phyloP scores from a whole-genome alignment of 2,329 filamentous ascomycete species.

The Neofusicoccum laricinum region DNA sequence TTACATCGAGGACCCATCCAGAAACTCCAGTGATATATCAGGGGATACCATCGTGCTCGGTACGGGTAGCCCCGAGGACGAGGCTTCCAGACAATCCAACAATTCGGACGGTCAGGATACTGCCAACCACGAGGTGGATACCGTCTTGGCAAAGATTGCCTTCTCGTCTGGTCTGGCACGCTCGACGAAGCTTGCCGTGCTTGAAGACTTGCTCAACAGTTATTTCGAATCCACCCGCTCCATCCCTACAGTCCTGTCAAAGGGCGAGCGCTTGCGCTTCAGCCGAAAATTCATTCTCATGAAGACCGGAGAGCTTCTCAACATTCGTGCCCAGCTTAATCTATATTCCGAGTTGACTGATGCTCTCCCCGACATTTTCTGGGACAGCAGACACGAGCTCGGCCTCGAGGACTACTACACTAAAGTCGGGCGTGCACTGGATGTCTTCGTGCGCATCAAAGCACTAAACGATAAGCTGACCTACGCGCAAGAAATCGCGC shows the following conservation, averaged over 20 bases:
- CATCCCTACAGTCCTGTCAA: constrained; percentile 75
- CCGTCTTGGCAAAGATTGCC: constrained; percentile 86
- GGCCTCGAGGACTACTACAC: constrained; percentile 94
- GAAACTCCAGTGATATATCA: constrained; percentile 73
- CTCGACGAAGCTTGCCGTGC: constrained; percentile 87
- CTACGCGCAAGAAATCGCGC: constrained; percentile 93
- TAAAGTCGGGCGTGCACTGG: constrained; percentile 82
- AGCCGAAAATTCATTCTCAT: constrained; percentile 77
- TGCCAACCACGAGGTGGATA: constrained; percentile 45
- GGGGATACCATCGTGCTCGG: constrained; percentile 89
- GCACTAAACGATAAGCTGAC: constrained; percentile 96
- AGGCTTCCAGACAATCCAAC: constrained; percentile 40
- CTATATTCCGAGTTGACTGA: constrained; percentile 97
- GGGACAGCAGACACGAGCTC: constrained; percentile 86
- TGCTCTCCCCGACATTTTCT: constrained; percentile 91
- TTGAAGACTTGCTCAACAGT: constrained; percentile 76
- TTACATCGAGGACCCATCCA: constrained; percentile 70
- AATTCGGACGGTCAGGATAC: constrained; percentile 19
- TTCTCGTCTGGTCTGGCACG: constrained; percentile 92
- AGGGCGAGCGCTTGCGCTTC: constrained; percentile 57
- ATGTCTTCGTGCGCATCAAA: constrained; percentile 87
- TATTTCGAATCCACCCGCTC: constrained; percentile 85
- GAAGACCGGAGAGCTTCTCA: constrained; percentile 89
- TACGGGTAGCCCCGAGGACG: constrained; percentile 55
- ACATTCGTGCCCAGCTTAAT: constrained; percentile 87